Conservation (phyloP, 177 flowering plant species). For the Tripterygium wilfordii region DNA sequence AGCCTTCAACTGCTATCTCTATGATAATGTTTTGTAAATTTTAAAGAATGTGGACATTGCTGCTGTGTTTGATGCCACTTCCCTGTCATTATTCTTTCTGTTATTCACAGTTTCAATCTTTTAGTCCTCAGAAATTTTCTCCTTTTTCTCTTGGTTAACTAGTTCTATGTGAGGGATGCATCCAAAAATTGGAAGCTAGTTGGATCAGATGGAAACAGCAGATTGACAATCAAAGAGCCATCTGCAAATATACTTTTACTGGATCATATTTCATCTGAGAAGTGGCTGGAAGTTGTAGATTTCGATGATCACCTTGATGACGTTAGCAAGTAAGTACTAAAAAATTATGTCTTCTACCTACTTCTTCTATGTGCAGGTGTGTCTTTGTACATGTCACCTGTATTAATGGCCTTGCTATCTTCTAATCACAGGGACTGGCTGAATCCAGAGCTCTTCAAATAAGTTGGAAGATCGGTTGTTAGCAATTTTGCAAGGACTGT, state of each 20-base stretch:
- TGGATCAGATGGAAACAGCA: constrained; percentile 49
- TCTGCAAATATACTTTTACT: constrained; percentile 64
- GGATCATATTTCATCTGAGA: constrained; percentile 71
- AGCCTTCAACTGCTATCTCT: no score
- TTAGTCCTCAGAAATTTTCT: not conserved
- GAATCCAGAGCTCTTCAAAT: constrained; percentile 79
- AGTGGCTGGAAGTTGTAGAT: constrained; percentile 72
- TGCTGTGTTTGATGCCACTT: no score
- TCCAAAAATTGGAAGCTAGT: constrained; percentile 74
- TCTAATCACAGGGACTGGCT: constrained; percentile 80
- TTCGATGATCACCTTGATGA: constrained; percentile 94
- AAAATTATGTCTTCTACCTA: not conserved
- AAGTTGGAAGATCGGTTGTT: no score
- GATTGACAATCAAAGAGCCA: constrained; percentile 59
- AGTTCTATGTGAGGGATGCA: constrained; percentile 80
- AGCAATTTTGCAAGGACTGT: no score
- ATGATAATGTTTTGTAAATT: no score
- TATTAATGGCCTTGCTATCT: not conserved
- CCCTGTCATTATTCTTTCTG: no score
- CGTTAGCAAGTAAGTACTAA: constrained; percentile 66
- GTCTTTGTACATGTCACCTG: not conserved
- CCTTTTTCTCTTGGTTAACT: constrained; percentile 9
- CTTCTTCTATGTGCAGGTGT: not conserved
- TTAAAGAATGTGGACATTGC: no score
- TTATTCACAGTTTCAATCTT: no score